Evolutionary conservation across 2,329 filamentous ascomycete species (phyloP).

Genomic region (Penicillium sp.): DNA sequence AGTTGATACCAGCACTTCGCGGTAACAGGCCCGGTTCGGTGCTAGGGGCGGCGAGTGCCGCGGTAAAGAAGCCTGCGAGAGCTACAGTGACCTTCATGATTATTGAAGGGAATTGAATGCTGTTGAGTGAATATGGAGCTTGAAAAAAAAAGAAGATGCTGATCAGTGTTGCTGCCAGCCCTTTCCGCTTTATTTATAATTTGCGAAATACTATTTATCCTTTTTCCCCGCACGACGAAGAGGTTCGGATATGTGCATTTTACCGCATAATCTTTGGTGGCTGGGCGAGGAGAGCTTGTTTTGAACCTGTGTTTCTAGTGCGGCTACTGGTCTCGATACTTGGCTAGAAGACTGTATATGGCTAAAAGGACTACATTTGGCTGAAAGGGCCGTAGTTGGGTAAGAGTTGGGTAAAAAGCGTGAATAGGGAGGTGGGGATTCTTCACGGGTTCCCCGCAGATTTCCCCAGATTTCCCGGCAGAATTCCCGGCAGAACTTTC

Average conservation of each 20-base stretch:
- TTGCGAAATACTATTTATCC: conserved; percentile 14
- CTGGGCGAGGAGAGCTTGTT: conserved; percentile 3
- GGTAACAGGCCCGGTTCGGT: conserved; percentile 9
- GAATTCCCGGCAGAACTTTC: too few relatives aligned
- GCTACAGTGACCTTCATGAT: conserved; percentile 18
- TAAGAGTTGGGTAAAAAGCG: conserved; percentile 12
- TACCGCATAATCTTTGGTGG: conserved; percentile 4
- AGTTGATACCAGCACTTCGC: conserved; percentile 15
- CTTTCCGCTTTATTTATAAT: conserved; percentile 13
- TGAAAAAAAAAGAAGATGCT: conserved; percentile 6
- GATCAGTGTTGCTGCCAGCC: conserved; percentile 2
- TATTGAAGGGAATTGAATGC: conserved; percentile 10
- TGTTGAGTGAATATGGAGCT: conserved; percentile 8
- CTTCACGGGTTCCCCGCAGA: conserved; percentile 17
- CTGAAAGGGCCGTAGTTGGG: conserved; percentile 2
- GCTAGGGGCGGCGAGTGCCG: conserved; percentile 13
- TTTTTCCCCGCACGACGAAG: conserved; percentile 10
- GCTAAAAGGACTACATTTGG: neutral
- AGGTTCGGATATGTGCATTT: conserved; percentile 8
- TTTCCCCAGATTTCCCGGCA: too few relatives aligned
- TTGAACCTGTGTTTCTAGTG: conserved; percentile 4
- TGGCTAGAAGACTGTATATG: neutral
- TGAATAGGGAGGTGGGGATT: conserved; percentile 17
- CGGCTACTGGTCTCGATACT: neutral
- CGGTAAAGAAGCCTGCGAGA: conserved; percentile 13